These are phyloP conservation scores for Pseudocercospora eumusae DNA, from an alignment of 2,329 filamentous ascomycete species.

Conservation along the genomic window DNA sequence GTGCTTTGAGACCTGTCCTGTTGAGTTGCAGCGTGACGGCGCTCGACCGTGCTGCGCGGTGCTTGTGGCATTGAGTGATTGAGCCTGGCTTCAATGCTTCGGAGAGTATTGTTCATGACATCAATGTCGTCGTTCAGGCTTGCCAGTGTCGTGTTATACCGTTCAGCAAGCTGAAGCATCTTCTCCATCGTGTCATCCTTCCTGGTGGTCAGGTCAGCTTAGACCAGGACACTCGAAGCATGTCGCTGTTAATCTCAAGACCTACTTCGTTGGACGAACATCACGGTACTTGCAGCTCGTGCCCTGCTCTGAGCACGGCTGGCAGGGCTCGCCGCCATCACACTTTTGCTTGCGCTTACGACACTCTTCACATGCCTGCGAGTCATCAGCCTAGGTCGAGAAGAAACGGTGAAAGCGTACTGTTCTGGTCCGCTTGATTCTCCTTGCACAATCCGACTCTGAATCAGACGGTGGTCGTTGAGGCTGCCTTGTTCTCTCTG, in stretches of 20 bases:
- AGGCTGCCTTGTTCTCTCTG: constrained; percentile 9
- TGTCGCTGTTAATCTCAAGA: background rate
- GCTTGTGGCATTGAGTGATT: constrained; percentile 12
- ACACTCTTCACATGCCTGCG: constrained; percentile 67
- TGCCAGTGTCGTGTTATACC: constrained; percentile 25
- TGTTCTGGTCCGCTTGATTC: constrained; percentile 25
- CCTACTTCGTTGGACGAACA: constrained; percentile 28
- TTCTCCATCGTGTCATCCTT: constrained; percentile 29
- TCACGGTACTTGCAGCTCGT: constrained; percentile 29
- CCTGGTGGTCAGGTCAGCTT: constrained; percentile 15
- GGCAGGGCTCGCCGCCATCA: constrained; percentile 60
- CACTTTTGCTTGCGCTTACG: constrained; percentile 96
- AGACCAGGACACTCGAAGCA: background rate
- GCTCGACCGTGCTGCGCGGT: background rate
- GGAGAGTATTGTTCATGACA: constrained; percentile 22
- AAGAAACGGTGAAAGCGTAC: constrained; percentile 9
- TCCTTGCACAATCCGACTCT: constrained; percentile 18
- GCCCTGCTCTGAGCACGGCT: constrained; percentile 25
- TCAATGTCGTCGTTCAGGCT: constrained; percentile 23
- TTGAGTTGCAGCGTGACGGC: background rate
- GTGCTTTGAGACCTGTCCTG: constrained; percentile 3
- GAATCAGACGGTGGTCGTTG: constrained; percentile 3
- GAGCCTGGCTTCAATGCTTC: constrained; percentile 27
- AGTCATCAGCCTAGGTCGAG: constrained; percentile 5
- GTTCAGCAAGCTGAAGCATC: constrained; percentile 27